Evolutionary conservation across 2,329 filamentous ascomycete genomes (phyloP), one percentile per base, ranked within the genome.

Genomic region (Alternaria burnsii): DNA sequence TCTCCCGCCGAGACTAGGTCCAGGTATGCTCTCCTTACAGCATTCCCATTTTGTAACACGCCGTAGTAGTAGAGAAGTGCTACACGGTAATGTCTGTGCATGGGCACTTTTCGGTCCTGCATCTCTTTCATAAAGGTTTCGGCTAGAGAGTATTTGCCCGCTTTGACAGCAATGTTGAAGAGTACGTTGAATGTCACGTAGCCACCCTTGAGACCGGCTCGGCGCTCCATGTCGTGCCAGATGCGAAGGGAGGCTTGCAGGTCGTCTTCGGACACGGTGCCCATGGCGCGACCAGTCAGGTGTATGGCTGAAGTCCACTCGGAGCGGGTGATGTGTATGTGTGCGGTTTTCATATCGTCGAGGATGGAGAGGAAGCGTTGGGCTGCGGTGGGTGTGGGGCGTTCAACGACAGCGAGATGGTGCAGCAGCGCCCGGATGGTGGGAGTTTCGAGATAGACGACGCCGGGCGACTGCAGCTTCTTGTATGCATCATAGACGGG

Each of bases 121-220:
- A 98, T 94, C 79, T 98, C 94, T 58, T 87, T 84, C 69, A 94
- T 88, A 11, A 98, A 87, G 81, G 92, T 91, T 70, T 97, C 91
- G 4, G 93, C 94, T 22, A 98, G 86, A 1, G 84, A 83, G 67
- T 91, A 97, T 72, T 96, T 95, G 40, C 91, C 91, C 0, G 92
- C 88, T 77, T 95, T 96, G 68, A 92, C 87, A 1, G 95, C 93
- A 11, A 93, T 86, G 73, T 97, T 91, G 70, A 97, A 97, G 12
- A 99, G 85, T 47, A 97, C 91, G 74, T 95, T 97, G 79, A 99
- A 96, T 0, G 94, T 97, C n/a, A 93, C 89, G 50, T 88, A 84
- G 68, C 91, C 91, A 36, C 86, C 89, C 67, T 81, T 80, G 14
- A 93, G 77, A 1, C 86, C 85, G 2, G 89, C 88, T 5, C 87